These are phyloP conservation scores for Carex kokanica DNA, from an alignment of 176 grass and related monocot species.

Conservation along the genomic window DNA sequence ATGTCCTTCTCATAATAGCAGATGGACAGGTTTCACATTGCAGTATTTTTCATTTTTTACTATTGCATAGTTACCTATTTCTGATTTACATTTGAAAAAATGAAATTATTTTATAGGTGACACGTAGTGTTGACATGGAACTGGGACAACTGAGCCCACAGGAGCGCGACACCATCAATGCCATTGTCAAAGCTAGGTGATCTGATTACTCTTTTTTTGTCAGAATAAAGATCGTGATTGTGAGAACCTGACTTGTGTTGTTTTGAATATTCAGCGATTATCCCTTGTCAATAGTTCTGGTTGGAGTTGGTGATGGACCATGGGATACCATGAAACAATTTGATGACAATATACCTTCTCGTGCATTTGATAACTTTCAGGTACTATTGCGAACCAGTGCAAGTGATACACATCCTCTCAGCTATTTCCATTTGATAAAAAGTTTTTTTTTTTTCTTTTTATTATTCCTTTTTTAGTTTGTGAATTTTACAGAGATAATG, in stretches of 20 bases:
- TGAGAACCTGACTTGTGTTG: neutral
- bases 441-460: neutral
- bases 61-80: neutral
- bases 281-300: conserved; percentile 74
- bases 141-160: conserved; percentile 55
- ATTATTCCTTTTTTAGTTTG: conserved; percentile 42
- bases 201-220: neutral
- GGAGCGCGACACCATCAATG: conserved; percentile 61
- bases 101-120: conserved; percentile 42
- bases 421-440: neutral
- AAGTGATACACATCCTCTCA: conserved; percentile 6
- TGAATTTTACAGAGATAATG: conserved; percentile 90
- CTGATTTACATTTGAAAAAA: neutral
- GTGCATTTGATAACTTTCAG: conserved; percentile 78
- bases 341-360: conserved; percentile 67
- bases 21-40: conserved; percentile 69
- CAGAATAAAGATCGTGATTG: neutral
- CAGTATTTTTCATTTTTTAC: conserved; percentile 1
- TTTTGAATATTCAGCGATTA: conserved; percentile 50
- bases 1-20: conserved; percentile 80
- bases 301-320: conserved; percentile 76
- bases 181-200: conserved; percentile 80
- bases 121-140: conserved; percentile 43
- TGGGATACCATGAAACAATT: conserved; percentile 87
- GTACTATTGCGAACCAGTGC: conserved; percentile 19